A percentile compares a stretch with the other conserved stretches of the same genome.
Conservation (phyloP, 768 basidiomycete species). For the Agrocybe praecox region DNA sequence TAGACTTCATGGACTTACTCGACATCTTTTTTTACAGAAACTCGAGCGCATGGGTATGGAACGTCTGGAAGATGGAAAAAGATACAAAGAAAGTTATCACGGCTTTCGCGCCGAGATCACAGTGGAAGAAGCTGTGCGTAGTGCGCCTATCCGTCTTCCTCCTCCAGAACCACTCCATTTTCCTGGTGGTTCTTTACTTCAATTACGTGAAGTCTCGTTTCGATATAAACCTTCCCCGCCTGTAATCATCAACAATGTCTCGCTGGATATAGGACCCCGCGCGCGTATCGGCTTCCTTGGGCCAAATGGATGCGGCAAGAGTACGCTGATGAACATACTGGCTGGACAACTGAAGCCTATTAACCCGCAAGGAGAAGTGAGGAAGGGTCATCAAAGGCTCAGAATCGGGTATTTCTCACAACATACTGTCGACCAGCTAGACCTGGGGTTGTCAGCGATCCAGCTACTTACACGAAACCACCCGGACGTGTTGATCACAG, state of each 20-base stretch:
- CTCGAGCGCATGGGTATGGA: slow-evolving; percentile 36
- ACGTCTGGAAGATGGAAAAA: slow-evolving; percentile 30
- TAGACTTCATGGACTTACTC: background rate
- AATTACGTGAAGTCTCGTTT: slow-evolving; percentile 34
- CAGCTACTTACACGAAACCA: slow-evolving; percentile 28
- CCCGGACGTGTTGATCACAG: slow-evolving; percentile 25
- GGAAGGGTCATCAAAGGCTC: slow-evolving; percentile 48
- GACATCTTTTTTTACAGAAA: slow-evolving; percentile 19
- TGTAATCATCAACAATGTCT: slow-evolving; percentile 29
- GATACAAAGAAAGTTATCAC: slow-evolving; percentile 33
- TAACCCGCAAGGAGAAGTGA: slow-evolving; percentile 41
- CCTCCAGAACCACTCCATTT: slow-evolving; percentile 33
- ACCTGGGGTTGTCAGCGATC: slow-evolving; percentile 27
- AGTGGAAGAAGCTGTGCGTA: slow-evolving; percentile 37
- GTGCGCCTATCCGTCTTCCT: slow-evolving; percentile 31
- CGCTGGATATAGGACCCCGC: slow-evolving; percentile 28
- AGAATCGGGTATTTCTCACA: slow-evolving; percentile 66
- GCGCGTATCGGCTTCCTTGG: slow-evolving; percentile 30
- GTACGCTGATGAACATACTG: slow-evolving; percentile 53
- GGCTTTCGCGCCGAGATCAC: slow-evolving; percentile 33
- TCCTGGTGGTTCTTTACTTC: slow-evolving; percentile 31
- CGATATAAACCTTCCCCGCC: slow-evolving; percentile 23
- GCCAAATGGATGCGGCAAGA: slow-evolving; percentile 59
- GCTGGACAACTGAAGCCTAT: slow-evolving; percentile 43
- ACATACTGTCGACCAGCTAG: slow-evolving; percentile 59